Conservation (phyloP, 345 rosid species). For the Hibiscus tridactylites region DNA sequence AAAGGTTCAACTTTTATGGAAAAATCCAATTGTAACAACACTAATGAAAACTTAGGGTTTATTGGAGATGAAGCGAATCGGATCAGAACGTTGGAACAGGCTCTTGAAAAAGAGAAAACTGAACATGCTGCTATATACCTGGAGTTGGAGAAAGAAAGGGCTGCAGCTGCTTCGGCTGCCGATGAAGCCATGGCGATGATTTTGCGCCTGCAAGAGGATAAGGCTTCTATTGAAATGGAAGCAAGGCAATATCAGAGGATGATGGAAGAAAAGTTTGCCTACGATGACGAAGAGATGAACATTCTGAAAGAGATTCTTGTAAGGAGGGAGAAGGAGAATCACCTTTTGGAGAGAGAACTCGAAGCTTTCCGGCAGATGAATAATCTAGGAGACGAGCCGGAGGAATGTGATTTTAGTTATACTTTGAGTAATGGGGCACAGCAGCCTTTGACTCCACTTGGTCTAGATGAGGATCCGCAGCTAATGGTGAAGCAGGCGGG, state of each 20-base stretch:
- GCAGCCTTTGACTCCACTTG: constrained; percentile 9
- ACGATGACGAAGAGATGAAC: constrained; percentile 82
- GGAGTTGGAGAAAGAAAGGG: constrained; percentile 83
- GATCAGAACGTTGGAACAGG: constrained; percentile 40
- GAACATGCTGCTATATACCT: constrained; percentile 35
- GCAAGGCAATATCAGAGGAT: constrained; percentile 78
- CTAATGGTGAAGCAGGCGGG: not conserved
- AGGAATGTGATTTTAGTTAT: constrained; percentile 14
- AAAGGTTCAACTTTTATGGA: constrained; percentile 22
- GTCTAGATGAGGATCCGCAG: constrained; percentile 16
- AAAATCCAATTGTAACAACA: not conserved
- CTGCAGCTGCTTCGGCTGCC: constrained; percentile 73
- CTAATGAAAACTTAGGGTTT: constrained; percentile 8
- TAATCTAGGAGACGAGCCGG: constrained; percentile 26
- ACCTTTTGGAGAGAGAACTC: constrained; percentile 70
- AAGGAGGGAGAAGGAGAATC: constrained; percentile 68
- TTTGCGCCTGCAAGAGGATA: constrained; percentile 67
- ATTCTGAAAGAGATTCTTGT: constrained; percentile 81
- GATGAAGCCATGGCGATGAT: constrained; percentile 98
- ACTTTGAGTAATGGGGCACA: constrained; percentile 7
- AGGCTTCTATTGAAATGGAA: constrained; percentile 81
- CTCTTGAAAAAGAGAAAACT: constrained; percentile 47
- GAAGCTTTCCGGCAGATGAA: constrained; percentile 49
- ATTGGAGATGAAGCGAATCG: constrained; percentile 19
- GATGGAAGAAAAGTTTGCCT: constrained; percentile 78